Conservation (phyloP, 2,329 filamentous ascomycete species). For the Ascochyta rabiei region DNA sequence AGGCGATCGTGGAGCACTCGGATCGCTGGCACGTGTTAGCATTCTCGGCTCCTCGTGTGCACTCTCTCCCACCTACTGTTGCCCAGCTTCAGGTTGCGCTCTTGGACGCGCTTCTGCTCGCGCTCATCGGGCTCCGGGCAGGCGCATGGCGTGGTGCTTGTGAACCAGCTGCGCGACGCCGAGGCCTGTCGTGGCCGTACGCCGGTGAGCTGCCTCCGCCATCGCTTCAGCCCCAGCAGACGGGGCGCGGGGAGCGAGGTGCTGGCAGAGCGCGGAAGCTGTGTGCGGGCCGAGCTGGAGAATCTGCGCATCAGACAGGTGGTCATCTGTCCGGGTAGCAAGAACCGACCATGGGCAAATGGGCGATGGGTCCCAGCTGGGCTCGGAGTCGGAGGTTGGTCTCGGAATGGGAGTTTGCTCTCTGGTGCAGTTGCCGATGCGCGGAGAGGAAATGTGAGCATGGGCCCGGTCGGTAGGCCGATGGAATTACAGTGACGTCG, state of each 20-base stretch:
- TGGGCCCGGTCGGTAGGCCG: conserved; percentile 15
- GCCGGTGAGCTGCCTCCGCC: conserved; percentile 42
- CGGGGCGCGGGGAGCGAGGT: conserved; percentile 35
- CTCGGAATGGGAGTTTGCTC: conserved; percentile 13
- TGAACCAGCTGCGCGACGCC: conserved; percentile 53
- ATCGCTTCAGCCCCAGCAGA: conserved; percentile 41
- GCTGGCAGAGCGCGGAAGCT: conserved; percentile 26
- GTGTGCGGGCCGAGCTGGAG: conserved; percentile 50
- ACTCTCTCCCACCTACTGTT: conserved; percentile 56
- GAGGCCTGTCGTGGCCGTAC: conserved; percentile 38
- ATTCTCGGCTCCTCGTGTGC: not conserved
- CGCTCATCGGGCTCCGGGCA: conserved; percentile 31
- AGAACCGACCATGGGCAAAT: conserved; percentile 39
- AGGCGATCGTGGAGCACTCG: conserved; percentile 66
- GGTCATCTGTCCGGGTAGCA: conserved; percentile 47
- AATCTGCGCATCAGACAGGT: conserved; percentile 55
- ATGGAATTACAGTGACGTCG: conserved; percentile 26
- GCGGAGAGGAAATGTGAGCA: conserved; percentile 17
- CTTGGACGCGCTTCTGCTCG: conserved; percentile 60
- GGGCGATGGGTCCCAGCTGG: conserved; percentile 13
- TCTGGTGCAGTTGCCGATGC: conserved; percentile 9
- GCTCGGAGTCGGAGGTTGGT: conserved; percentile 12
- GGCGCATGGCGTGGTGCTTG: conserved; percentile 44
- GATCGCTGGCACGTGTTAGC: conserved; percentile 54
- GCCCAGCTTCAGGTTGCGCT: conserved; percentile 66